Conservation (phyloP, 164 flowering plant genomes). For the Vitis riparia region DNA sequence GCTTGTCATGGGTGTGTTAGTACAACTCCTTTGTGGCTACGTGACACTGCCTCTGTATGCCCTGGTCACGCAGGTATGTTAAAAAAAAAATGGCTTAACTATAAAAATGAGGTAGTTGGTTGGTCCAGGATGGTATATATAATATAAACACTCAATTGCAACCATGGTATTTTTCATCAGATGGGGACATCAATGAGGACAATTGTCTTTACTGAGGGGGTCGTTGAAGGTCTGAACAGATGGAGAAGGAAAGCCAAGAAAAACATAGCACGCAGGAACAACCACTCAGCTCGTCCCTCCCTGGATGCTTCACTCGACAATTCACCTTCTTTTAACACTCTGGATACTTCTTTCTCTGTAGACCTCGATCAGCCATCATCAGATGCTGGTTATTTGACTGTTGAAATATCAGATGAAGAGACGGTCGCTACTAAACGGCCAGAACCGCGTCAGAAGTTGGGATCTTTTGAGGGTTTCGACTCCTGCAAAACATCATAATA, state of each 20-base stretch:
- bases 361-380: neutral
- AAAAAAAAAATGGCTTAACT: no score
- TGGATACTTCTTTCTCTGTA: slow-evolving; percentile 13
- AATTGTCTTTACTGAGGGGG: slow-evolving; percentile 52
- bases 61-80: slow-evolving; percentile 62
- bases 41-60: slow-evolving; percentile 73
- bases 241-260: slow-evolving; percentile 48
- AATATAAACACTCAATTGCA: no score
- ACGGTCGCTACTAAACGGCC: neutral
- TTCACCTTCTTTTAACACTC: slow-evolving; percentile 26
- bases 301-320: slow-evolving; percentile 14
- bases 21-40: slow-evolving; percentile 71
- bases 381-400: neutral
- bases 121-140: no score
- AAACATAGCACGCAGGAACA: slow-evolving; percentile 17
- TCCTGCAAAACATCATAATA: slow-evolving; percentile 1
- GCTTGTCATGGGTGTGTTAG: slow-evolving; percentile 45
- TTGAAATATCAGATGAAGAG: slow-evolving; percentile 10
- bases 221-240: slow-evolving; percentile 45
- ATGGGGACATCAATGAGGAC: slow-evolving; percentile 65
- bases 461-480: slow-evolving; percentile 25
- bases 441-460: slow-evolving; percentile 5
- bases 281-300: neutral
- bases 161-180: slow-evolving; percentile 26
- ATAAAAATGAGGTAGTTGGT: no score